phyloP scores from a whole-genome alignment of 2,329 filamentous ascomycete species.

The Pyricularia sp. region DNA sequence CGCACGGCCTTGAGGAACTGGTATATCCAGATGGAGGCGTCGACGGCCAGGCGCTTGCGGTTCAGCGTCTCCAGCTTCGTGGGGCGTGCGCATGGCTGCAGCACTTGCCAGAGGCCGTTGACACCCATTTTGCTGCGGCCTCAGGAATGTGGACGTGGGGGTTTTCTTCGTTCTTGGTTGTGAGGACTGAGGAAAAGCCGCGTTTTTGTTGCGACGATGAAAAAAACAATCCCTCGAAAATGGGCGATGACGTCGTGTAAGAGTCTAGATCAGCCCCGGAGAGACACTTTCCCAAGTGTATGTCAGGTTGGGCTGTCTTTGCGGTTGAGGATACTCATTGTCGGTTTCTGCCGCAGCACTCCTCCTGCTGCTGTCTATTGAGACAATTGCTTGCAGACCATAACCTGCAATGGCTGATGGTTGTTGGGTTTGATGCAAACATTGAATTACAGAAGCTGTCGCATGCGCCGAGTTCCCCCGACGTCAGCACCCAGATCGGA shows the following conservation, averaged over 20 bases:
- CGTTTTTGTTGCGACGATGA: background rate
- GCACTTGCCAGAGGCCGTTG: conserved; percentile 91
- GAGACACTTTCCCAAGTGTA: background rate
- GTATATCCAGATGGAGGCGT: conserved; percentile 99
- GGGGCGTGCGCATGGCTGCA: conserved; percentile 89
- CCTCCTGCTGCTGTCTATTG: background rate
- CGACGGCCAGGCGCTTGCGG: conserved; percentile 89
- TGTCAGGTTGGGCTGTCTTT: background rate
- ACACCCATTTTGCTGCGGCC: conserved; percentile 71
- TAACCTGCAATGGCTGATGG: background rate
- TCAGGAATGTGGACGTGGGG: background rate
- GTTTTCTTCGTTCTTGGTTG: background rate
- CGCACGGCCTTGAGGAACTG: conserved; percentile 98
- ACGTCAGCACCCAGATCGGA: background rate
- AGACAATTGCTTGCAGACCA: too few relatives aligned
- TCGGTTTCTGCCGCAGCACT: background rate
- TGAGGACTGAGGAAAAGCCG: background rate
- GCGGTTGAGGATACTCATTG: background rate
- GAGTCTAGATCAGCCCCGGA: background rate
- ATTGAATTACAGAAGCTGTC: background rate
- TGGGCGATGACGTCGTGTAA: background rate
- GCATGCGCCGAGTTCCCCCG: background rate
- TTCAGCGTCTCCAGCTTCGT: conserved; percentile 96
- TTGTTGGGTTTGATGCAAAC: background rate
- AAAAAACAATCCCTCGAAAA: background rate